These are phyloP conservation scores for Phytophthora cryptogea DNA, from an alignment of 352 stramenopile species.

Conservation along the genomic window DNA sequence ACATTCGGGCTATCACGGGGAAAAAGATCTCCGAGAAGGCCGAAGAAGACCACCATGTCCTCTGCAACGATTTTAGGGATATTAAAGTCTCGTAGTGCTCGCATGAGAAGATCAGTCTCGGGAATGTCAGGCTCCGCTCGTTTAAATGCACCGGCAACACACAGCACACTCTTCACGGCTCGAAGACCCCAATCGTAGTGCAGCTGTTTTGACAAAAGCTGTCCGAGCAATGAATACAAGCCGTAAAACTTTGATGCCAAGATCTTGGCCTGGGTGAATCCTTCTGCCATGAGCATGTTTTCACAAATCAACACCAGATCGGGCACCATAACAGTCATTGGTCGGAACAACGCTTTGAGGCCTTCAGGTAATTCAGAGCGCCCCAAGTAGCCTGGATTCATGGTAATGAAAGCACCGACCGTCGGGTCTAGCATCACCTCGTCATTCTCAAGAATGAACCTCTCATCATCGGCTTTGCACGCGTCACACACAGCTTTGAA, in stretches of 20 bases:
- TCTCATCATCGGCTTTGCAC: constrained; percentile 93
- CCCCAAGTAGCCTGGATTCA: constrained; percentile 97
- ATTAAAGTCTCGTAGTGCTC: constrained; percentile 96
- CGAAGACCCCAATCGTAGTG: constrained; percentile 97
- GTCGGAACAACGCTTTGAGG: constrained; percentile 94
- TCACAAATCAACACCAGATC: constrained; percentile 97
- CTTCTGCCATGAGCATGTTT: constrained; percentile 97
- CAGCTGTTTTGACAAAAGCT: constrained; percentile 94
- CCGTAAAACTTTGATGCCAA: constrained; percentile 96
- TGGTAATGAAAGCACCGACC: constrained; percentile 96
- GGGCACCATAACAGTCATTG: constrained; percentile 97
- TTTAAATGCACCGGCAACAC: constrained; percentile 95
- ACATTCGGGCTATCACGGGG: constrained; percentile 86
- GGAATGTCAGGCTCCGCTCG: constrained; percentile 92
- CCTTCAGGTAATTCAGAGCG: constrained; percentile 94
- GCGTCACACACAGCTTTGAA: constrained; percentile 96
- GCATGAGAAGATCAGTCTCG: constrained; percentile 95
- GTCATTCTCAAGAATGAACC: constrained; percentile 95
- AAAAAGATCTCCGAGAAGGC: constrained; percentile 95
- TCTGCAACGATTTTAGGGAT: constrained; percentile 96
- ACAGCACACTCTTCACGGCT: constrained; percentile 95
- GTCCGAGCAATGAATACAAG: constrained; percentile 93
- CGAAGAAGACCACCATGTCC: constrained; percentile 96
- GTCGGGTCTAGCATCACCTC: constrained; percentile 92
- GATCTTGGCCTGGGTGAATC: constrained; percentile 94